These are phyloP conservation scores for Candida nonsorbophila DNA, from an alignment of 805 yeast species.

Conservation along the genomic window DNA sequence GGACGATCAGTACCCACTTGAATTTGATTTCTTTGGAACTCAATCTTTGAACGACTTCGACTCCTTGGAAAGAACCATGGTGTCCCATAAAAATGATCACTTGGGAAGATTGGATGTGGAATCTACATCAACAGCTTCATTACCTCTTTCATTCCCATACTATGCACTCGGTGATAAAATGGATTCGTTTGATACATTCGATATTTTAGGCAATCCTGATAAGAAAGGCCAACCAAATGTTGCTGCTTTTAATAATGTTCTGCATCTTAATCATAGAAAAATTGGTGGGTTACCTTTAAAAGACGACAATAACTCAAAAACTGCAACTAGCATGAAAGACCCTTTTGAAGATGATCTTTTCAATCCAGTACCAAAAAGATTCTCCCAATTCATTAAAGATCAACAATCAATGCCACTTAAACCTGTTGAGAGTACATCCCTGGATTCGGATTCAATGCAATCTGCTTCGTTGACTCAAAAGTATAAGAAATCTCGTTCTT, in stretches of 20 bases:
- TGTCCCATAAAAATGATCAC: conserved; percentile 3
- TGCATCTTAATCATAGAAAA: too few relatives aligned
- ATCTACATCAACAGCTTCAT: conserved; percentile 19
- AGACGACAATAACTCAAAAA: not conserved
- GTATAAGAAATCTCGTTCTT: too few relatives aligned
- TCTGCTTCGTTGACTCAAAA: conserved; percentile 4
- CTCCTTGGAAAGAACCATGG: not conserved
- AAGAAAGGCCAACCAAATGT: conserved; percentile 1
- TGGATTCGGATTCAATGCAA: conserved; percentile 11
- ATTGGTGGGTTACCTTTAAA: too few relatives aligned
- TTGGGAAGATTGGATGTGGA: conserved; percentile 16
- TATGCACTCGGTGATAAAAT: conserved; percentile 14
- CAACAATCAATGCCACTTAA: too few relatives aligned
- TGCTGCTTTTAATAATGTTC: too few relatives aligned
- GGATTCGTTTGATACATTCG: conserved; percentile 22
- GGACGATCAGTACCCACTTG: too few relatives aligned
- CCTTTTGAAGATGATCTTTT: conserved; percentile 5
- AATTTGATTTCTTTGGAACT: too few relatives aligned
- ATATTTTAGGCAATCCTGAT: conserved; percentile 10
- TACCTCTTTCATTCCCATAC: conserved; percentile 24
- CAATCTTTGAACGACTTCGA: too few relatives aligned
- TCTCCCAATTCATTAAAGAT: conserved; percentile 34
- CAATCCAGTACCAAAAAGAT: conserved; percentile 36
- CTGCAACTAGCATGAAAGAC: not conserved
- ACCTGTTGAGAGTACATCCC: too few relatives aligned